These are phyloP conservation scores for Pecoramyces ruminantium DNA, from an alignment of 192 early-diverging fungal genomes.

Conservation along the genomic window DNA sequence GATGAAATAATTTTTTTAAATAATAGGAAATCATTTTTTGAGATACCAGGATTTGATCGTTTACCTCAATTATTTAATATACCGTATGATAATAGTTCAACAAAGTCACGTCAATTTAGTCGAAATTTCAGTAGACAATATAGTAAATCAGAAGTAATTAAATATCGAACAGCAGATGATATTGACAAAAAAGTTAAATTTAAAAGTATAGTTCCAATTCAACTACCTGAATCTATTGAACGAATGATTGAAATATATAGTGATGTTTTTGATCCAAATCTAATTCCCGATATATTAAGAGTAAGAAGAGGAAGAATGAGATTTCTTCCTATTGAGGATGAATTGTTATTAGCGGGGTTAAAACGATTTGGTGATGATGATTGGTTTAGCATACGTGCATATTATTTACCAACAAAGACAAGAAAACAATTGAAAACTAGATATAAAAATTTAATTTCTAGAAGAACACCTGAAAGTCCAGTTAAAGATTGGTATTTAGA, in stretches of 20 bases:
- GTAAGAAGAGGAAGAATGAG: constrained; percentile 26
- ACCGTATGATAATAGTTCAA: neutral
- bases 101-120: neutral
- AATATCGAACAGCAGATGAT: neutral
- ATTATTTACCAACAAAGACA: constrained; percentile 27
- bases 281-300: constrained; percentile 17
- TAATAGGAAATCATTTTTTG: neutral
- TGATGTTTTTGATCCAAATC: neutral
- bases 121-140: neutral
- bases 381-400: constrained; percentile 18
- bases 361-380: constrained; percentile 26
- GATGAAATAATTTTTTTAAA: neutral
- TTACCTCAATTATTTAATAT: neutral
- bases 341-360: constrained; percentile 17
- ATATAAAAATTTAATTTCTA: constrained; percentile 18
- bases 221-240: neutral
- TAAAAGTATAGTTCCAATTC: neutral
- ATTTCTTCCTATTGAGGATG: constrained; percentile 21
- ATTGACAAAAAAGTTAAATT: neutral
- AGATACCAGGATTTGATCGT: neutral
- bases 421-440: constrained; percentile 26
- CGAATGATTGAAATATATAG: neutral
- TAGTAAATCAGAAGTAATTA: neutral
- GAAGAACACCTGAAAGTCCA: constrained; percentile 14
- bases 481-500: constrained; percentile 19